Conservation (phyloP, 73 alveolate genomes). For the Paramecium bursaria region DNA sequence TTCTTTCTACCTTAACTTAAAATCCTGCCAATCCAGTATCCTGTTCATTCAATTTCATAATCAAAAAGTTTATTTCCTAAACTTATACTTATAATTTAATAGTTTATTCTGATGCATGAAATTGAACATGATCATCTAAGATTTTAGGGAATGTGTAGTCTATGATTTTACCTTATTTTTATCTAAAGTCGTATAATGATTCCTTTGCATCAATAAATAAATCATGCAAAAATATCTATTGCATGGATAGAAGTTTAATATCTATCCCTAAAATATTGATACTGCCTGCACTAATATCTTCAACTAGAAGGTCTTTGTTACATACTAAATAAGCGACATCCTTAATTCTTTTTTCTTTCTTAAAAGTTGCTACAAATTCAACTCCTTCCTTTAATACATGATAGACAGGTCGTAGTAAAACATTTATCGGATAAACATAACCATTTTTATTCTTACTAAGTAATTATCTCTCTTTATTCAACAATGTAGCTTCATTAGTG, state of each 20-base stretch:
- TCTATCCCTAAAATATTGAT: constrained; percentile 29
- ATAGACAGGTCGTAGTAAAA: constrained; percentile 57
- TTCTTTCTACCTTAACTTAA: constrained; percentile 19
- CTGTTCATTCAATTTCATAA: constrained; percentile 6
- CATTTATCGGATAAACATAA: constrained; percentile 20
- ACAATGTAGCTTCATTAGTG: constrained; percentile 62
- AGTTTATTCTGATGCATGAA: constrained; percentile 16
- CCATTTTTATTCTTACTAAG: constrained; percentile 60
- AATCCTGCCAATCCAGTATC: constrained; percentile 36
- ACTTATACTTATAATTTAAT: not conserved
- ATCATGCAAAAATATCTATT: constrained; percentile 21
- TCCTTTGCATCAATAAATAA: constrained; percentile 13
- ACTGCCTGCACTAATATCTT: constrained; percentile 35
- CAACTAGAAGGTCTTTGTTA: constrained; percentile 10
- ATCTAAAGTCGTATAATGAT: not conserved
- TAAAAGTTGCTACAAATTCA: constrained; percentile 62
- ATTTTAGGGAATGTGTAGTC: constrained; percentile 24
- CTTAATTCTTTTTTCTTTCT: constrained; percentile 61
- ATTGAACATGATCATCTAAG: constrained; percentile 40
- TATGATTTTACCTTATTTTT: constrained; percentile 14
- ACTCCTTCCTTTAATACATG: constrained; percentile 69
- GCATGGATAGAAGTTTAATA: not conserved
- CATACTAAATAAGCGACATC: constrained; percentile 57
- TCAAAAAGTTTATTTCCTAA: not conserved
- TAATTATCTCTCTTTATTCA: constrained; percentile 68